Evolutionary conservation across 805 yeast species (phyloP).

Genomic region (Clavispora carvajalis): DNA sequence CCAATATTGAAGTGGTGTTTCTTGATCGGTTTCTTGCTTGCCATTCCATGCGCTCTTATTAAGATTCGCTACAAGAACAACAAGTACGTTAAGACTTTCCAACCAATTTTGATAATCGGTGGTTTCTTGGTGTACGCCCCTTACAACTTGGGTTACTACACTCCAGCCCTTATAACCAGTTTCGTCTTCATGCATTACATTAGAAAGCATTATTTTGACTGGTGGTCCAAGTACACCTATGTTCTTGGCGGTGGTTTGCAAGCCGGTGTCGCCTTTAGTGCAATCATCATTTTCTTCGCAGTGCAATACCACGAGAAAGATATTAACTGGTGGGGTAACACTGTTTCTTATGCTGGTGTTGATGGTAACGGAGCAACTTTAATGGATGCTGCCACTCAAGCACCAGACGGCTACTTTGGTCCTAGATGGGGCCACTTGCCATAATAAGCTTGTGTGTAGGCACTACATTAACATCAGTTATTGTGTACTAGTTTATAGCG

Average conservation of each 20-base stretch:
- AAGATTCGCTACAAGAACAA: conserved; percentile 17
- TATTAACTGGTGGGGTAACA: conserved; percentile 23
- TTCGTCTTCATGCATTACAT: conserved; percentile 25
- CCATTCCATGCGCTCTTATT: conserved; percentile 19
- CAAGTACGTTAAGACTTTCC: conserved; percentile 23
- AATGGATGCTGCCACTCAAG: conserved; percentile 3
- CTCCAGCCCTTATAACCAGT: conserved; percentile 25
- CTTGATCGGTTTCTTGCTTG: conserved; percentile 28
- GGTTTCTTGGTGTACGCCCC: conserved; percentile 29
- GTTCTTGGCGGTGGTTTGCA: conserved; percentile 25
- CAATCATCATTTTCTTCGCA: conserved; percentile 33
- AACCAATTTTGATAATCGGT: conserved; percentile 31
- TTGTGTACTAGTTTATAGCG: not conserved
- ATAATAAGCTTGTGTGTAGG: not conserved
- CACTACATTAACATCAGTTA: no score
- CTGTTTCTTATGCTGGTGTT: conserved; percentile 26
- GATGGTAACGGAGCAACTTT: conserved; percentile 21
- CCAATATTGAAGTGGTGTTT: conserved; percentile 31
- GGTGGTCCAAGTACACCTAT: conserved; percentile 36
- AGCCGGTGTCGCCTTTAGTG: conserved; percentile 32
- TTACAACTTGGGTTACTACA: conserved; percentile 27
- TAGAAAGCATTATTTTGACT: conserved; percentile 22
- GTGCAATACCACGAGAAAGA: conserved; percentile 28
- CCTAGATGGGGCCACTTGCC: conserved; percentile 17
- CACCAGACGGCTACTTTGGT: conserved; percentile 20